Conservation (phyloP, 2,329 filamentous ascomycete genomes). For the Ceratocystis cacaofunesta region DNA sequence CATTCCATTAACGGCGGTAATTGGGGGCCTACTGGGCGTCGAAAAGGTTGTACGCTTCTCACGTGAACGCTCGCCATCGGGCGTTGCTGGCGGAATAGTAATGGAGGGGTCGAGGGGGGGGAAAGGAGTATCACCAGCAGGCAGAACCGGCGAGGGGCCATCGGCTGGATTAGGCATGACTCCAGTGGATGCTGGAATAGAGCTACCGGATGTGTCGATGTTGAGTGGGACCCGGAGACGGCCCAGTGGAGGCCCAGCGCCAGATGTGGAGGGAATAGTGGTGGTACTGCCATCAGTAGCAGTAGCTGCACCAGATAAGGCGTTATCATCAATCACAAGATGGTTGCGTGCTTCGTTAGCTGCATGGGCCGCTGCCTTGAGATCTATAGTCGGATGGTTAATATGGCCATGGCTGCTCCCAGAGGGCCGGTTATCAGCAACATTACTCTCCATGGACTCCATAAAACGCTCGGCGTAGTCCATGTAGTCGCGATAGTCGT, state of each 20-base stretch:
- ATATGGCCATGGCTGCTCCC: conserved; percentile 28
- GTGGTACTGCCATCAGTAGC: background rate
- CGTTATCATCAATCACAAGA: conserved; percentile 14
- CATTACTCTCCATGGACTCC: conserved; percentile 46
- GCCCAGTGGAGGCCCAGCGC: background rate
- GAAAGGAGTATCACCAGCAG: conserved; percentile 32
- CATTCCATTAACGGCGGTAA: conserved; percentile 15
- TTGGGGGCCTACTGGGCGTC: conserved; percentile 34
- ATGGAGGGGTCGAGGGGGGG: conserved; percentile 31
- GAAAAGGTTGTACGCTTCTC: conserved; percentile 44
- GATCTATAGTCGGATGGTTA: conserved; percentile 20
- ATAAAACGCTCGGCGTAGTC: conserved; percentile 66
- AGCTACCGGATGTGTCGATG: conserved; percentile 20
- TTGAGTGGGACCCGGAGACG: conserved; percentile 18
- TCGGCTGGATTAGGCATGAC: conserved; percentile 20
- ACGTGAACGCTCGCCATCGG: conserved; percentile 19
- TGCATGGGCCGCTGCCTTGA: conserved; percentile 19
- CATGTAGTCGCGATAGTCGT: conserved; percentile 74
- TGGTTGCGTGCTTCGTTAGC: conserved; percentile 22
- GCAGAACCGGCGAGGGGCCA: conserved; percentile 29
- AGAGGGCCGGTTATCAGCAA: conserved; percentile 26
- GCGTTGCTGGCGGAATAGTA: conserved; percentile 12
- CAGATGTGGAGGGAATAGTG: background rate
- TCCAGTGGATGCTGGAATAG: background rate
- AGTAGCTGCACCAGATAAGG: background rate